phyloP scores from a whole-genome alignment of 2,329 filamentous ascomycete genomes.

The Exophiala sp. region DNA sequence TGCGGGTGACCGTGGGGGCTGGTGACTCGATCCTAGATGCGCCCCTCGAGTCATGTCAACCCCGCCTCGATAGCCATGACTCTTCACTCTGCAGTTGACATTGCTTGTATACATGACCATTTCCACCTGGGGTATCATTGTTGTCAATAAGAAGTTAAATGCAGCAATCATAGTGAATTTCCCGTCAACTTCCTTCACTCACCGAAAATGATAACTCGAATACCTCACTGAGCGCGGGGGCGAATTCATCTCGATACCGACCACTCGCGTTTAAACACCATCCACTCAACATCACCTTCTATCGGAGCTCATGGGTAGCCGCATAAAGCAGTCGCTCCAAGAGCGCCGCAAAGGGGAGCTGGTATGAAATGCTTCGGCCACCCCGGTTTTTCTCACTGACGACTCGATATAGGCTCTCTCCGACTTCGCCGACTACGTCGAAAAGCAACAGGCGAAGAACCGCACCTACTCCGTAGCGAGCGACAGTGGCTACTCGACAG shows the following conservation, averaged over 20 bases:
- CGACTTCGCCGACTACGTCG: conserved; percentile 96
- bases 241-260: conserved; percentile 27
- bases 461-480: conserved; percentile 37
- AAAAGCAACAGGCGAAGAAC: conserved; percentile 70
- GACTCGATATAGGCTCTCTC: conserved; percentile 60
- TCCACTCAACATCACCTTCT: conserved; percentile 30
- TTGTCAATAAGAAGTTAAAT: conserved; percentile 5
- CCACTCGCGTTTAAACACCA: conserved; percentile 19
- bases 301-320: conserved; percentile 43
- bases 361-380: conserved; percentile 46
- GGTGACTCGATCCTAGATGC: no score
- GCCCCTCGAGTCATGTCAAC: no score
- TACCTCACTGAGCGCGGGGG: conserved; percentile 37
- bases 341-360: conserved; percentile 84
- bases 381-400: conserved; percentile 3
- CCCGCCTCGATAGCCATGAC: conserved; percentile 9
- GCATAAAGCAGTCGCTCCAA: conserved; percentile 59
- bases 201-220: conserved; percentile 40
- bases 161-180: conserved; percentile 19
- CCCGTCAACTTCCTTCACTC: conserved; percentile 3
- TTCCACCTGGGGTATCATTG: not conserved
- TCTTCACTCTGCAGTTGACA: conserved; percentile 1
- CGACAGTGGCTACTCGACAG: conserved; percentile 40
- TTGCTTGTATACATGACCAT: not conserved
- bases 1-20: no score